These are phyloP conservation scores for Alternaria panax DNA, from an alignment of 2,329 filamentous ascomycete genomes.

Conservation along the genomic window DNA sequence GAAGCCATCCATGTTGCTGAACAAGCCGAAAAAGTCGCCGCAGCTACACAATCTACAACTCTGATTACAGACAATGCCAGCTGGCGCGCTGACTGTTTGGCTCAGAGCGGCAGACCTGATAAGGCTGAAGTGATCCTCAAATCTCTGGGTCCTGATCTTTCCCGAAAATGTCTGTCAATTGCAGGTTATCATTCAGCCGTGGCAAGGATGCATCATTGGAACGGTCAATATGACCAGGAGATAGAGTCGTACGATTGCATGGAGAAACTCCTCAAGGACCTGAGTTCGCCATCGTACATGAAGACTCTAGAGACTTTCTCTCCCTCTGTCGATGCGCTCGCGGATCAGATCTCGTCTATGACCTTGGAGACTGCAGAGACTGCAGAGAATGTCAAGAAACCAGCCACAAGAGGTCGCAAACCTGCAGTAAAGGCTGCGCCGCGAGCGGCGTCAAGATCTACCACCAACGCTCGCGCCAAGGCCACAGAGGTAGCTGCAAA, in stretches of 20 bases:
- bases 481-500: slow-evolving; percentile 25
- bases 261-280: slow-evolving; percentile 53
- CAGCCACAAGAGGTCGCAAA: slow-evolving; percentile 32
- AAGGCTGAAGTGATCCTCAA: slow-evolving; percentile 61
- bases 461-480: slow-evolving; percentile 25
- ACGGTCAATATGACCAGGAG: slow-evolving; percentile 58
- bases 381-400: slow-evolving; percentile 18
- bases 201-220: slow-evolving; percentile 57
- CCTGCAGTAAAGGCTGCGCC: slow-evolving; percentile 25
- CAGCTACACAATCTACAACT: slow-evolving; percentile 69
- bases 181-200: slow-evolving; percentile 61
- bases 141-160: slow-evolving; percentile 54
- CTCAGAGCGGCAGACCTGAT: slow-evolving; percentile 57
- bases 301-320: slow-evolving; percentile 34
- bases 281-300: slow-evolving; percentile 49
- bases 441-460: slow-evolving; percentile 20
- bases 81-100: slow-evolving; percentile 58
- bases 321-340: slow-evolving; percentile 46
- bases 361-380: slow-evolving; percentile 40
- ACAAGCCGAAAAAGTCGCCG: slow-evolving; percentile 79
- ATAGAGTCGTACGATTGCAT: slow-evolving; percentile 58
- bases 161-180: slow-evolving; percentile 59
- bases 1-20: slow-evolving; percentile 90
- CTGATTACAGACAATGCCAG: slow-evolving; percentile 55
- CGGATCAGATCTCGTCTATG: slow-evolving; percentile 54